Conservation (phyloP, 371 early-diverging fungal genomes). For the Rhizopus microsporus region DNA sequence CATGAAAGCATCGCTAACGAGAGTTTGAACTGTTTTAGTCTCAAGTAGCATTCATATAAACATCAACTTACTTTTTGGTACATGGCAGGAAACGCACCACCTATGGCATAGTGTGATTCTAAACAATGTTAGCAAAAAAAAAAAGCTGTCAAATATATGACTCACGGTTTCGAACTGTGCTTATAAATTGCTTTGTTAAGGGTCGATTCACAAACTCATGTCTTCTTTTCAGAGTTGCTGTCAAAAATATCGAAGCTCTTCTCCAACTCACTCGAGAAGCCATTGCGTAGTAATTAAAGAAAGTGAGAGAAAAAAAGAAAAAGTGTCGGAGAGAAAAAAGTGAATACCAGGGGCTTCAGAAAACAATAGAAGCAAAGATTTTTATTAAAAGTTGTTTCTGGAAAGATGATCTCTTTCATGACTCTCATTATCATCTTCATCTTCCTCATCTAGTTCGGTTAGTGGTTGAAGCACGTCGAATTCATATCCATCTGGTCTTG, state of each 20-base stretch:
- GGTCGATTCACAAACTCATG: neutral
- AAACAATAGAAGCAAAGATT: slow-evolving; percentile 5
- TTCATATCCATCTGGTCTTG: slow-evolving; percentile 24
- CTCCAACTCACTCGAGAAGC: slow-evolving; percentile 12
- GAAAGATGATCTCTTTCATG: neutral
- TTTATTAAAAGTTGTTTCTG: slow-evolving; percentile 1
- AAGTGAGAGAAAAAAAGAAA: slow-evolving; percentile 7
- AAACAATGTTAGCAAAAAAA: neutral
- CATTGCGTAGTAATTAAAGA: slow-evolving; percentile 9
- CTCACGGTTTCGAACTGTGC: slow-evolving; percentile 12
- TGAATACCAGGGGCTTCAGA: slow-evolving; percentile 4
- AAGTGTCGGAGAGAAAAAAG: slow-evolving; percentile 6
- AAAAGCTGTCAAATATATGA: neutral
- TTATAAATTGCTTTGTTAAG: slow-evolving; percentile 16
- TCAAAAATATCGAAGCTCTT: slow-evolving; percentile 6
- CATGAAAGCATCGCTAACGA: slow-evolving; percentile 24
- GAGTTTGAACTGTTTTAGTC: neutral
- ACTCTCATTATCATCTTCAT: slow-evolving; percentile 9
- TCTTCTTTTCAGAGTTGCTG: slow-evolving; percentile 8
- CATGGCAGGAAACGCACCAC: slow-evolving; percentile 5
- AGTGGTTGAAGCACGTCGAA: slow-evolving; percentile 29
- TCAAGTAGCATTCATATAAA: neutral
- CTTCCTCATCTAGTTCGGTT: slow-evolving; percentile 27
- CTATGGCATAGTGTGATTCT: slow-evolving; percentile 9
- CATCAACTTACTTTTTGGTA: slow-evolving; percentile 13